phyloP scores from a whole-genome alignment of 2,329 filamentous ascomycete species.

The Calonectria hawksworthii region DNA sequence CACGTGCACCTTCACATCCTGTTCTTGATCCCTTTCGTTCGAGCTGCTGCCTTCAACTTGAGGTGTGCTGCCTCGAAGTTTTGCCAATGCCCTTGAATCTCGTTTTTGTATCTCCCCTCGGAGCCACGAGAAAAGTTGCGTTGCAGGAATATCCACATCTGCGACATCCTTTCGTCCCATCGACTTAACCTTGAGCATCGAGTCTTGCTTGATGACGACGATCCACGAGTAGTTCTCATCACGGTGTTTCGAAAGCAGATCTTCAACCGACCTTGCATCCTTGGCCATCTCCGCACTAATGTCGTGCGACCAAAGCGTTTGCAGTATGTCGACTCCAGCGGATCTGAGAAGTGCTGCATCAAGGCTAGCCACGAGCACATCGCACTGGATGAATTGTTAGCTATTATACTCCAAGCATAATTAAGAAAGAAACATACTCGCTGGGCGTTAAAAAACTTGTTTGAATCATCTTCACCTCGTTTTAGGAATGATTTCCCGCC shows the following conservation, averaged over 20 bases:
- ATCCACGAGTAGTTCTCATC: slow-evolving; percentile 89
- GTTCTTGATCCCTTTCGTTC: slow-evolving; percentile 61
- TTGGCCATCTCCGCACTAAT: slow-evolving; percentile 91
- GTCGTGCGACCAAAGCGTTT: slow-evolving; percentile 84
- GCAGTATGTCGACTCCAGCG: slow-evolving; percentile 81
- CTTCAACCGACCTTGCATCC: slow-evolving; percentile 84
- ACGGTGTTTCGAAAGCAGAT: slow-evolving; percentile 81
- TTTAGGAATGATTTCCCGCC: slow-evolving; percentile 74
- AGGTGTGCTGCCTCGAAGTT: slow-evolving; percentile 52
- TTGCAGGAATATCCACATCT: slow-evolving; percentile 81
- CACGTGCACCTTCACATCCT: slow-evolving; percentile 88
- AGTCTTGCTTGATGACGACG: slow-evolving; percentile 86
- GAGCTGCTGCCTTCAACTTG: slow-evolving; percentile 48
- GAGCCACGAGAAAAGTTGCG: slow-evolving; percentile 84
- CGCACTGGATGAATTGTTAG: slow-evolving; percentile 69
- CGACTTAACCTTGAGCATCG: slow-evolving; percentile 82
- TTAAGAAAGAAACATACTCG: slow-evolving; percentile 63
- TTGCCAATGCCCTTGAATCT: slow-evolving; percentile 71
- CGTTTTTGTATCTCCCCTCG: slow-evolving; percentile 86
- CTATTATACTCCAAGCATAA: not conserved
- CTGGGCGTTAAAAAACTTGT: slow-evolving; percentile 70
- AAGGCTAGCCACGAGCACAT: slow-evolving; percentile 91
- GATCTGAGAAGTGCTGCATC: slow-evolving; percentile 82
- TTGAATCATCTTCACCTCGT: slow-evolving; percentile 75
- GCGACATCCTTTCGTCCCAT: slow-evolving; percentile 80